Base-by-base conservation (phyloP, 1,284 basidiomycete genomes). In the Cutaneotrichosporon dermatis region DNA sequence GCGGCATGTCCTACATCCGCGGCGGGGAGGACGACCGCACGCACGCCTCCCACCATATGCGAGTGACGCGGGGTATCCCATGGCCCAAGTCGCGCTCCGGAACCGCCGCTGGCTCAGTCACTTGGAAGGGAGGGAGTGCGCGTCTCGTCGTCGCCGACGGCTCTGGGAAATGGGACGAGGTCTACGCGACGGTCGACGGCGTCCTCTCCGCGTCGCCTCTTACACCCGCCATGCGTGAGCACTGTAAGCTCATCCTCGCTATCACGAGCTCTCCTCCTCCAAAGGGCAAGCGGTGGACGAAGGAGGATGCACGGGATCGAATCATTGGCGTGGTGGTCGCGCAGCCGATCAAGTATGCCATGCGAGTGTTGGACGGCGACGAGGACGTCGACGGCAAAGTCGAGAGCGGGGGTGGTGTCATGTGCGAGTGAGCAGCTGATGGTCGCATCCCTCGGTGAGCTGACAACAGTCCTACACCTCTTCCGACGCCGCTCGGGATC, bases 401-500 rank as follows among this genome's bases (percentile, higher is more conserved):
- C 1, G 74, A 76, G 33, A 70, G 69, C 43, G 71, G 72, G 8
- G 74, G 74, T 35, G 77, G 77, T 6, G 70, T 81, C 4, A 69
- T 77, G 15, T 80, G 80, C 77, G 77, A 77, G 79, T 80, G 49
- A 70, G 79, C 5, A 5, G 16, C 9, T 6, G 13, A 4, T 46
- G 5, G 15, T 25, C 5, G 25, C n/a, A n/a, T n/a, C n/a, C n/a
- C n/a, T n/a, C n/a, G n/a, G n/a, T n/a, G 9, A 36, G 15, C 55
- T 42, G 25, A 59, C 51, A 40, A 6, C 58, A 80, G 79, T 11
- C 77, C 79, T 0, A 63, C 53, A 36, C 69, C 71, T 0, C 64
- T 77, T 0, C 70, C 77, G 0, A 78, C 79, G 0, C 67, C 76
- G 0, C 66, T 81, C 6, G 80, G 80, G 35, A 77, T 82, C 9